Conservation (phyloP, 225 moss, liverwort and hornwort species). For the Rhytidiadelphus loreus region DNA sequence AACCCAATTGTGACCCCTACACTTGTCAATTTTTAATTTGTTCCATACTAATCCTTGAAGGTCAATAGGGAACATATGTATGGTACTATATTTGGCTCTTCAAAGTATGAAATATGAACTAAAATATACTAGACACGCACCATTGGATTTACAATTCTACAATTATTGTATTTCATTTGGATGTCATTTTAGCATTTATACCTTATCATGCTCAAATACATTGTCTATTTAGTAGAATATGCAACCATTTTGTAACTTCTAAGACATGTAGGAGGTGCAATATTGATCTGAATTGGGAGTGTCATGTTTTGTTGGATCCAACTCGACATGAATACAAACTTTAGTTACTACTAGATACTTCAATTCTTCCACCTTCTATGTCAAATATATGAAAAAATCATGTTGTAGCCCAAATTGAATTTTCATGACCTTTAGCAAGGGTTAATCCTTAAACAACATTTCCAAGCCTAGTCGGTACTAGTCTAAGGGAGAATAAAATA, state of each 20-base stretch:
- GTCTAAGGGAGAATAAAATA: too few relatives aligned
- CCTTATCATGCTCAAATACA: too few relatives aligned
- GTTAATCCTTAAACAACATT: too few relatives aligned
- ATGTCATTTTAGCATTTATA: background rate
- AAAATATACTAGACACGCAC: background rate
- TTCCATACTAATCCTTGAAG: too few relatives aligned
- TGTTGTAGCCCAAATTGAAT: background rate
- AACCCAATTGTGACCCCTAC: background rate
- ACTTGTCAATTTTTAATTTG: too few relatives aligned
- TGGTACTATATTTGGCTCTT: background rate
- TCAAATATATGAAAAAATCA: background rate
- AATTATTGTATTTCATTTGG: background rate
- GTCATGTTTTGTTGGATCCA: background rate
- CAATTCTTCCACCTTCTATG: background rate
- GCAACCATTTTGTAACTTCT: too few relatives aligned
- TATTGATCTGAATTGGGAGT: background rate
- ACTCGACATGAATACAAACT: background rate
- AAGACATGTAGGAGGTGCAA: too few relatives aligned
- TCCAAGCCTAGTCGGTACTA: too few relatives aligned
- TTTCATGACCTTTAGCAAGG: background rate
- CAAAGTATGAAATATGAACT: background rate
- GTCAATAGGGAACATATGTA: too few relatives aligned
- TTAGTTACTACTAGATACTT: background rate
- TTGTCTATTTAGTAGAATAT: rapidly evolving
- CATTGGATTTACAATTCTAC: background rate